These are phyloP conservation scores for Pseudogymnoascus verrucosus DNA, from an alignment of 2,329 filamentous ascomycete species.

Conservation along the genomic window DNA sequence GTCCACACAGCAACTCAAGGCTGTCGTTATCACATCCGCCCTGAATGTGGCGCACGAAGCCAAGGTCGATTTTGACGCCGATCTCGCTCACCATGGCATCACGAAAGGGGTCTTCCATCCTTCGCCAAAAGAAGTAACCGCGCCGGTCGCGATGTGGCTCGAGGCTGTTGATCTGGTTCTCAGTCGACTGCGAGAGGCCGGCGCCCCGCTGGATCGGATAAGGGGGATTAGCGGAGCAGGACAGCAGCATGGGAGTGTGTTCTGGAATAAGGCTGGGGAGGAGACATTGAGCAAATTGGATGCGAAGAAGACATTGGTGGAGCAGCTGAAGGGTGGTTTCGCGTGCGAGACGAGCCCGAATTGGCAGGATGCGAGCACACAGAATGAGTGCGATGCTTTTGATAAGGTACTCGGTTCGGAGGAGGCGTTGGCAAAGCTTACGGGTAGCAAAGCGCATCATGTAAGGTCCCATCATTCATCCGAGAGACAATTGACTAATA, in stretches of 20 bases:
- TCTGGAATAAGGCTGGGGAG: constrained; percentile 72
- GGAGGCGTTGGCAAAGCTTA: constrained; percentile 64
- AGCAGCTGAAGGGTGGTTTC: constrained; percentile 65
- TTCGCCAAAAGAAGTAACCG: constrained; percentile 79
- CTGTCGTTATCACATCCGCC: constrained; percentile 75
- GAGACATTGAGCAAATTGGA: constrained; percentile 54
- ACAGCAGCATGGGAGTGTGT: constrained; percentile 96
- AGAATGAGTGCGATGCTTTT: constrained; percentile 83
- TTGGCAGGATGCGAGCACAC: constrained; percentile 96
- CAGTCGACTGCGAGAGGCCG: constrained; percentile 57
- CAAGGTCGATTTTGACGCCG: constrained; percentile 91
- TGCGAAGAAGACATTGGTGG: constrained; percentile 52
- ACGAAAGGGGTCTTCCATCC: constrained; percentile 84
- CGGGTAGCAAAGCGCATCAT: constrained; percentile 91
- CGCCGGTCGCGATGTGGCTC: constrained; percentile 89
- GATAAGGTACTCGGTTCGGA: constrained; percentile 61
- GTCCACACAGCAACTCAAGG: constrained; percentile 94
- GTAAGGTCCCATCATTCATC: constrained; percentile 42
- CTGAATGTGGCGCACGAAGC: constrained; percentile 75
- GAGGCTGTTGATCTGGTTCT: constrained; percentile 87
- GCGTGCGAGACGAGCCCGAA: constrained; percentile 86
- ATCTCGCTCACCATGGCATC: constrained; percentile 70
- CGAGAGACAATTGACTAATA: not conserved
- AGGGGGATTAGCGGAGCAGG: constrained; percentile 83
- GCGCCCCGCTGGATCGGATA: constrained; percentile 66